These are phyloP conservation scores for Sistotremastrum suecicum DNA, from an alignment of 768 basidiomycete species.

Conservation along the genomic window DNA sequence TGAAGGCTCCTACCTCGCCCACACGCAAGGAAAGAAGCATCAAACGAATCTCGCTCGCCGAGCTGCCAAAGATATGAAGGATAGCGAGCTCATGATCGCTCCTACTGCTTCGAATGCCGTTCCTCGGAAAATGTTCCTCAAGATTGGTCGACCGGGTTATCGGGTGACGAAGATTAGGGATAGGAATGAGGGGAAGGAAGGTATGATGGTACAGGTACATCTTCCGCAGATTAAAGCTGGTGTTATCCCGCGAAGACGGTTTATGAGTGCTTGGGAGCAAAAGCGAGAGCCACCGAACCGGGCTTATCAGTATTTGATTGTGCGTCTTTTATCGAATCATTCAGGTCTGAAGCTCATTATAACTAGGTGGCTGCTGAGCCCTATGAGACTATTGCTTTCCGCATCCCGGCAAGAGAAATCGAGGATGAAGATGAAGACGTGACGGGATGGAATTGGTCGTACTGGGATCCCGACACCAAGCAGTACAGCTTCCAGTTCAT, in stretches of 20 bases:
- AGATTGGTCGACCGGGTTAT: constrained; percentile 93
- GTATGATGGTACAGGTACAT: constrained; percentile 95
- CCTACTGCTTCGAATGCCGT: constrained; percentile 58
- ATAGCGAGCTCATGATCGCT: constrained; percentile 79
- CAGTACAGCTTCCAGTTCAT: constrained; percentile 98
- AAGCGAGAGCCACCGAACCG: constrained; percentile 90
- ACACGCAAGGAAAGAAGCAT: constrained; percentile 99
- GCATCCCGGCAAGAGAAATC: constrained; percentile 92
- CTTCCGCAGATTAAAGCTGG: constrained; percentile 85
- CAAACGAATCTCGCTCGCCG: constrained; percentile 96
- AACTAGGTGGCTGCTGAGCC: constrained; percentile 93
- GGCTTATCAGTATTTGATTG: constrained; percentile 94
- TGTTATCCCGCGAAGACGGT: constrained; percentile 72
- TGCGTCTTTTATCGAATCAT: constrained; percentile 27
- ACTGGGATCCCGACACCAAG: constrained; percentile 99
- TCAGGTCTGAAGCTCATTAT: constrained; percentile 1
- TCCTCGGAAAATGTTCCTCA: constrained; percentile 88
- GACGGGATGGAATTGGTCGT: constrained; percentile 92
- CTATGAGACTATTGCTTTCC: constrained; percentile 98
- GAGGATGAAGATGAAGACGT: constrained; percentile 89
- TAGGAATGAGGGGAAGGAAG: constrained; percentile 79
- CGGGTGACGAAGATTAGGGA: constrained; percentile 96
- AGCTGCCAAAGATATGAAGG: constrained; percentile 95
- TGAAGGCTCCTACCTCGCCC: constrained; percentile 96
- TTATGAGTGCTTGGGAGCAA: constrained; percentile 98